A percentile compares a stretch with the other conserved stretches of the same genome.
These are phyloP conservation scores for Lachnellula cervina DNA, from an alignment of 2,329 filamentous ascomycete genomes.

Conservation along the genomic window DNA sequence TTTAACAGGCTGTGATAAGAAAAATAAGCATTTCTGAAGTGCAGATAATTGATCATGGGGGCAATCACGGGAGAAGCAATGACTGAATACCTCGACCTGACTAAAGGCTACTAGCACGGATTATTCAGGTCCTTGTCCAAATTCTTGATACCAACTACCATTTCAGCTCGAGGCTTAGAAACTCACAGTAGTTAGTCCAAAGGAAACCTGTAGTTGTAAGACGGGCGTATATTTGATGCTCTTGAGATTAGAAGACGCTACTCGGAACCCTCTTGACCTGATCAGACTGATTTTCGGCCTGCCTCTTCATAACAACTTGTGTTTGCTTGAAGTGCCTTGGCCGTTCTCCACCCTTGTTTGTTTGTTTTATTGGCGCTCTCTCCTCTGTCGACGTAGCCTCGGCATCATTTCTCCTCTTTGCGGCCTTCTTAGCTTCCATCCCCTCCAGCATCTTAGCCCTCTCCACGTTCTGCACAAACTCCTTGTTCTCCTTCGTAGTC, in stretches of 20 bases:
- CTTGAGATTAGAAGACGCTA: conserved; percentile 52
- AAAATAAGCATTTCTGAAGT: too few species aligned
- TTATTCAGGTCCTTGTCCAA: too few species aligned
- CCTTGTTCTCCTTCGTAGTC: conserved; percentile 73
- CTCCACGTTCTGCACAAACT: conserved; percentile 75
- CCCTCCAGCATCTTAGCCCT: conserved; percentile 72
- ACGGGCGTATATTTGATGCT: too few species aligned
- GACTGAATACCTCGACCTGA: too few species aligned
- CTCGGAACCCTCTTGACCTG: conserved; percentile 56
- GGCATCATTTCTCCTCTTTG: conserved; percentile 38
- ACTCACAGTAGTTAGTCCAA: too few species aligned
- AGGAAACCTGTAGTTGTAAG: too few species aligned
- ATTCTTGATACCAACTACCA: too few species aligned
- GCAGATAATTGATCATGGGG: too few species aligned
- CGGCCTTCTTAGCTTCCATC: conserved; percentile 58
- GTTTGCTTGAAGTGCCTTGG: conserved; percentile 63
- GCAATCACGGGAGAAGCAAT: too few species aligned
- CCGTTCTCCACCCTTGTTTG: conserved; percentile 32
- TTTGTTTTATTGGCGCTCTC: conserved; percentile 18
- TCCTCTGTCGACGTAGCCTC: conserved; percentile 24
- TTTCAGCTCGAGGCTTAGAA: too few species aligned
- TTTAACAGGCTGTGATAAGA: too few species aligned
- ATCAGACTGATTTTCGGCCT: conserved; percentile 45
- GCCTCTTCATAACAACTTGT: conserved; percentile 48
- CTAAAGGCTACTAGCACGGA: too few species aligned